Percentiles rank a stretch among this genome's conserved stretches.
Conservation (phyloP, 305 asterid genomes). For the Salvia sclarea region DNA sequence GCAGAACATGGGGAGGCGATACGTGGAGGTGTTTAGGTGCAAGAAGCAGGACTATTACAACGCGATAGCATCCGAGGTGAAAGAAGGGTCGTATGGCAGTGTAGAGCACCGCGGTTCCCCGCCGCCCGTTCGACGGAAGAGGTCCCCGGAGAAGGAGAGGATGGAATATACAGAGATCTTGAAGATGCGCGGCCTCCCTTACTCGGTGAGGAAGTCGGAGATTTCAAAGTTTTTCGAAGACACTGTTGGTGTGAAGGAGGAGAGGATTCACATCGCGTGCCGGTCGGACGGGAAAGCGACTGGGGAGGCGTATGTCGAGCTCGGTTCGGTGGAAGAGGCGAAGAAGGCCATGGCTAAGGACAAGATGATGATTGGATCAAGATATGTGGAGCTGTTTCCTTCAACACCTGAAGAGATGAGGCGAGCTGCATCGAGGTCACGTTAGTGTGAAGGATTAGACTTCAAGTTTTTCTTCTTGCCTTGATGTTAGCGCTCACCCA, state of each 20-base stretch:
- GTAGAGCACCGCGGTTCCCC: conserved; percentile 48
- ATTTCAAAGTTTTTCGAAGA: conserved; percentile 73
- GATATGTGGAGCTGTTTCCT: conserved; percentile 91
- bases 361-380: conserved; percentile 77
- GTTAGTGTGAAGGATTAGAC: conserved; percentile 32
- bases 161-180: conserved; percentile 77
- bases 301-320: conserved; percentile 90
- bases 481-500: neutral
- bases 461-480: neutral
- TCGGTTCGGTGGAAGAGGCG: conserved; percentile 72
- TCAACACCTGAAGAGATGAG: conserved; percentile 75
- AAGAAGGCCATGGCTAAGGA: conserved; percentile 83
- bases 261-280: conserved; percentile 67
- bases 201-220: conserved; percentile 65
- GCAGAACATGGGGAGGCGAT: conserved; percentile 90
- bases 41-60: conserved; percentile 84
- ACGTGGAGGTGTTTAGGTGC: conserved; percentile 90
- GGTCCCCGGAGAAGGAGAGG: conserved; percentile 72
- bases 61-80: conserved; percentile 82
- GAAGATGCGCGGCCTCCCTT: conserved; percentile 91
- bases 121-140: conserved; percentile 64
- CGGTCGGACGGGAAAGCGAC: conserved; percentile 89
- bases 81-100: conserved; percentile 53
- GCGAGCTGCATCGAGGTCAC: conserved; percentile 66
- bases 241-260: conserved; percentile 48